Conservation (phyloP, 2,329 filamentous ascomycete genomes). For the Claviceps spartinae region DNA sequence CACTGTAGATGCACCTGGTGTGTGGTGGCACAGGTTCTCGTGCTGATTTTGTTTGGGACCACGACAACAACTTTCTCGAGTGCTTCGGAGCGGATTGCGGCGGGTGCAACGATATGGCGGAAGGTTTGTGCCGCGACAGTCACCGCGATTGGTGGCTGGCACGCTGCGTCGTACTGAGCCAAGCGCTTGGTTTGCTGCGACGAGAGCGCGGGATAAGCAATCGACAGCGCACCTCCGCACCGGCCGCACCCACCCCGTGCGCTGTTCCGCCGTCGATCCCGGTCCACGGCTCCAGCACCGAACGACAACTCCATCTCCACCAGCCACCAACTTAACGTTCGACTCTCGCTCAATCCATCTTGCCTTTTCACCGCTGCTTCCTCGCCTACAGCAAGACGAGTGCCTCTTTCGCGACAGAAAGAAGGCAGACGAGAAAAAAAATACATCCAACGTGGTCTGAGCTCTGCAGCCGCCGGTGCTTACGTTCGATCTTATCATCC, state of each 20-base stretch:
- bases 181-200: too few species aligned
- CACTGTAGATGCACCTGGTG: neutral
- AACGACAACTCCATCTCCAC: neutral
- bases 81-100: neutral
- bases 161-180: too few species aligned
- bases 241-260: neutral
- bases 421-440: neutral
- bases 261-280: too few species aligned
- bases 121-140: too few species aligned
- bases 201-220: too few species aligned
- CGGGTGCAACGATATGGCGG: neutral
- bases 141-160: too few species aligned
- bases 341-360: neutral
- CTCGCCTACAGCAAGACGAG: neutral
- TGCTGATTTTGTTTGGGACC: neutral
- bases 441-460: neutral
- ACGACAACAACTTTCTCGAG: neutral
- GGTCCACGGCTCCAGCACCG: too few species aligned
- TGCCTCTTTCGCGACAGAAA: neutral
- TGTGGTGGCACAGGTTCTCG: neutral
- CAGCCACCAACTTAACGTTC: neutral
- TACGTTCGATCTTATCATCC: too few species aligned
- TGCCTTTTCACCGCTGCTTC: neutral
- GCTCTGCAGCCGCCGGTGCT: too few species aligned
- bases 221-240: neutral